Conservation (phyloP, 805 yeast species). For the Starmerella apicola region DNA sequence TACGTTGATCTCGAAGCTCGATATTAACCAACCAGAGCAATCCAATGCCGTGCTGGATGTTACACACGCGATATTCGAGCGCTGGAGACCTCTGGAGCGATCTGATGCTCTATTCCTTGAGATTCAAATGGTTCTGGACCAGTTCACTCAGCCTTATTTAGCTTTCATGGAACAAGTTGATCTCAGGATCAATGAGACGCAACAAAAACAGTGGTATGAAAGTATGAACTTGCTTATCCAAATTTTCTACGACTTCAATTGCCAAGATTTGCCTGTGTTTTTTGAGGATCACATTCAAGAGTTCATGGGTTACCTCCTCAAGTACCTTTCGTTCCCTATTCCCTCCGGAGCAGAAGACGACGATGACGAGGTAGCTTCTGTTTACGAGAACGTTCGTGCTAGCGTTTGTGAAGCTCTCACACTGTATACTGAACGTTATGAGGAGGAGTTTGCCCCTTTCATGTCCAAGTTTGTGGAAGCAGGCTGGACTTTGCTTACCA, state of each 20-base stretch:
- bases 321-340: slow-evolving; percentile 51
- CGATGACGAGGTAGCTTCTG: slow-evolving; percentile 56
- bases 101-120: slow-evolving; percentile 82
- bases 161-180: slow-evolving; percentile 55
- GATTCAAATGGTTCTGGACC: slow-evolving; percentile 72
- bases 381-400: slow-evolving; percentile 60
- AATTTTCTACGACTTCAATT: slow-evolving; percentile 83
- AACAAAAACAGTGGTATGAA: slow-evolving; percentile 33
- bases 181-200: slow-evolving; percentile 39
- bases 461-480: slow-evolving; percentile 68
- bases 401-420: slow-evolving; percentile 75
- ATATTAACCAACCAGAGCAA: slow-evolving; percentile 39
- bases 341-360: slow-evolving; percentile 40
- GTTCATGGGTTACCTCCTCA: slow-evolving; percentile 73
- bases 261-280: slow-evolving; percentile 97
- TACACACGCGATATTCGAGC: slow-evolving; percentile 88
- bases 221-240: slow-evolving; percentile 53
- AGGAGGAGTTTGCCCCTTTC: slow-evolving; percentile 75
- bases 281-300: slow-evolving; percentile 76
- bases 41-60: slow-evolving; percentile 82
- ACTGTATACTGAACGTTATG: slow-evolving; percentile 79
- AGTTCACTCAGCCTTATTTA: slow-evolving; percentile 70
- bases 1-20: slow-evolving; percentile 52
- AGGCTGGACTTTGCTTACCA: slow-evolving; percentile 64
- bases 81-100: slow-evolving; percentile 92